A percentile compares a stretch with the other conserved stretches of the same genome.
These are phyloP conservation scores for Globisporangium canariense DNA, from an alignment of 352 stramenopile species.

Conservation along the genomic window DNA sequence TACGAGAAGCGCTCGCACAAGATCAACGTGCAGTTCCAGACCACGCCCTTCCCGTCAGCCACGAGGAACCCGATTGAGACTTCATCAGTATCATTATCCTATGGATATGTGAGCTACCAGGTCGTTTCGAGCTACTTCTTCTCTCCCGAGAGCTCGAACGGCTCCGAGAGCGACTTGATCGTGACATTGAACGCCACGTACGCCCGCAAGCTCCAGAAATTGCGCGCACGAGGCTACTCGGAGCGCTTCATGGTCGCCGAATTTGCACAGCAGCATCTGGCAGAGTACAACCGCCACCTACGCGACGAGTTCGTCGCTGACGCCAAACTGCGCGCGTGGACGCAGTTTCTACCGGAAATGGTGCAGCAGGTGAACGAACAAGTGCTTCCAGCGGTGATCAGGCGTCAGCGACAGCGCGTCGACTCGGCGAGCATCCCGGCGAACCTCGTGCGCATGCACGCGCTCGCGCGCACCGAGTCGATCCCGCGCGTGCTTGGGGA, in stretches of 20 bases:
- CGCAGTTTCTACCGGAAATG: conserved; percentile 40
- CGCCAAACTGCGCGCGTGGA: conserved; percentile 51
- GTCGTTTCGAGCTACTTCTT: conserved; percentile 46
- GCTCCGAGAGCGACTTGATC: conserved; percentile 46
- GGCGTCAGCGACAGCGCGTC: conserved; percentile 37
- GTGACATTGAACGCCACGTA: conserved; percentile 64
- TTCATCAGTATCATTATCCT: conserved; percentile 11
- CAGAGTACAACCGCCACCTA: conserved; percentile 37
- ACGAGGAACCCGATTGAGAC: neutral
- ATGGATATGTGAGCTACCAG: conserved; percentile 48
- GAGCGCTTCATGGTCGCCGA: conserved; percentile 61
- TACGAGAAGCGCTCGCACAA: conserved; percentile 68
- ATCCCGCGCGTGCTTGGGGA: conserved; percentile 59
- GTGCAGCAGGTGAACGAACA: conserved; percentile 29
- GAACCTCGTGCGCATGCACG: conserved; percentile 45
- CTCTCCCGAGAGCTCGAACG: conserved; percentile 50
- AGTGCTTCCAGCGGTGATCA: conserved; percentile 37
- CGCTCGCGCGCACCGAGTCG: conserved; percentile 45
- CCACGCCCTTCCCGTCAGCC: conserved; percentile 11
- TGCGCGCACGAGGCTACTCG: conserved; percentile 36
- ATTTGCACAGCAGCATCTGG: conserved; percentile 51
- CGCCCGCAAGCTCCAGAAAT: conserved; percentile 45
- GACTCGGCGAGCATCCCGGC: conserved; percentile 40
- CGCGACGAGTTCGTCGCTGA: conserved; percentile 48
- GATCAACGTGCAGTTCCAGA: conserved; percentile 42